Base-by-base conservation (phyloP, 495 filamentous ascomycete genomes). In the Pseudomonodictys pantanalensis region DNA sequence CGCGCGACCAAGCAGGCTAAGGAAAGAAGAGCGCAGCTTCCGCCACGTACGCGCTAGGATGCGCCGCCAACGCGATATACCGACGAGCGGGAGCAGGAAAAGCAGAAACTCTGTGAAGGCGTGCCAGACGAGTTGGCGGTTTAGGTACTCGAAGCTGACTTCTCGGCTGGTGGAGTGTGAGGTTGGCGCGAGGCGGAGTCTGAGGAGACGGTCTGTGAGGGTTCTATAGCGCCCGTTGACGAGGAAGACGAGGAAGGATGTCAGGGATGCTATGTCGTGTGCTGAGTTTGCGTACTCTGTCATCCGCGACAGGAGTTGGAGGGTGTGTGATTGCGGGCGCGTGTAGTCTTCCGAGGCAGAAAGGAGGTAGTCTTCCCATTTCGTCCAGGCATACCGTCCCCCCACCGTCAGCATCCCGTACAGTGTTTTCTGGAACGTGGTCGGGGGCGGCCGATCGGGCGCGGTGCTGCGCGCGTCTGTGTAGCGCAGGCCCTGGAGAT, bases 31-130 rank as follows among this genome's bases (percentile, higher is more conserved):
- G 64, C 87, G 84, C 1, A 85, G 82, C 68, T 85, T 92, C 48
- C 86, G 83, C 89, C 90, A 95, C 17, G 84, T 84, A 45, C 92
- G 81, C 24, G 85, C 78, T 23, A 96, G 79, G 91, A 92, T 97
- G 49, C 92, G 81, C 49, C 89, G 81, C 93, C 93, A 99, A 56
- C 91, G 81, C 65, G 86, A 86, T 57, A 99, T 92, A 41, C 92
- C 92, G 39, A 99, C 90, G 24, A 99, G 77, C 1, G 93, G 93
- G 3, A 99, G 80, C 10, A 99, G 81, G 71, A 99, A 99, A 6
- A 99, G 83, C 4, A 99, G 80, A 68, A 98, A 98, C 71, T 98
- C 93, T 23, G 93, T 98, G 66, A 98, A 97, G 17, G 93, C 93
- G 70, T 98, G 93, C 93, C 93, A 98, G 39, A 98, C 93, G 6